phyloP scores from a whole-genome alignment of 495 filamentous ascomycete genomes.

The Evansstolkia leycettana region DNA sequence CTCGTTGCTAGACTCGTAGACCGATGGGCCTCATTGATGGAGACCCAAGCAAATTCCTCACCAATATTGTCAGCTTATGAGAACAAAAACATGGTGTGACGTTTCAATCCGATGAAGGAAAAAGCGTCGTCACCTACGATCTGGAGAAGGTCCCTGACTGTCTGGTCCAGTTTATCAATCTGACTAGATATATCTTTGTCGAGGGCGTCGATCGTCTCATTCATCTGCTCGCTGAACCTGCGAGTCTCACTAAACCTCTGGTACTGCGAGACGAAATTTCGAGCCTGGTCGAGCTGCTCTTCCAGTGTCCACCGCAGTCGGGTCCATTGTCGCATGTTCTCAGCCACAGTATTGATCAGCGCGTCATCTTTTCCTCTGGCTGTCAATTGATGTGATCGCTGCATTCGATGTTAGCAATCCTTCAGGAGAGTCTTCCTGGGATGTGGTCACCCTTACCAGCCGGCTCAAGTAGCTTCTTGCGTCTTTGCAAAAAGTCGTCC shows the following conservation, averaged over 20 bases:
- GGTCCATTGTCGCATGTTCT: conserved; percentile 9
- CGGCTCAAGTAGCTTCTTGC: conserved; percentile 3
- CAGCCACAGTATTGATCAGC: conserved; percentile 6
- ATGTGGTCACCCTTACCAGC: background rate
- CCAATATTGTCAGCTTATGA: no score
- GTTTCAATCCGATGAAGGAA: background rate
- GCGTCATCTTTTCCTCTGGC: conserved; percentile 6
- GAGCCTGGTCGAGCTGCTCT: conserved; percentile 6
- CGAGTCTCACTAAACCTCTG: conserved; percentile 7
- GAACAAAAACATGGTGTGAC: background rate
- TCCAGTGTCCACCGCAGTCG: conserved; percentile 7
- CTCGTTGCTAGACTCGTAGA: conserved; percentile 13
- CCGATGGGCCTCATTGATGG: conserved; percentile 17
- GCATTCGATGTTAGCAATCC: background rate
- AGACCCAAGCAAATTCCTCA: conserved; percentile 16
- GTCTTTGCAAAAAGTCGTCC: conserved; percentile 7
- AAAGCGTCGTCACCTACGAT: conserved; percentile 5
- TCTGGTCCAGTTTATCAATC: conserved; percentile 11
- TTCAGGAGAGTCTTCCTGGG: no score
- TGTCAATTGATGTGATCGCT: conserved; percentile 7
- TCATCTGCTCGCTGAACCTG: conserved; percentile 6
- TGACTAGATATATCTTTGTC: conserved; percentile 4
- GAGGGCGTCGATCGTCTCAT: conserved; percentile 6
- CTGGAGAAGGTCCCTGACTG: conserved; percentile 11
- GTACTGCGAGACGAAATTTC: conserved; percentile 9